These are phyloP conservation scores for Cytospora mali DNA, from an alignment of 2,329 filamentous ascomycete species.

Conservation along the genomic window DNA sequence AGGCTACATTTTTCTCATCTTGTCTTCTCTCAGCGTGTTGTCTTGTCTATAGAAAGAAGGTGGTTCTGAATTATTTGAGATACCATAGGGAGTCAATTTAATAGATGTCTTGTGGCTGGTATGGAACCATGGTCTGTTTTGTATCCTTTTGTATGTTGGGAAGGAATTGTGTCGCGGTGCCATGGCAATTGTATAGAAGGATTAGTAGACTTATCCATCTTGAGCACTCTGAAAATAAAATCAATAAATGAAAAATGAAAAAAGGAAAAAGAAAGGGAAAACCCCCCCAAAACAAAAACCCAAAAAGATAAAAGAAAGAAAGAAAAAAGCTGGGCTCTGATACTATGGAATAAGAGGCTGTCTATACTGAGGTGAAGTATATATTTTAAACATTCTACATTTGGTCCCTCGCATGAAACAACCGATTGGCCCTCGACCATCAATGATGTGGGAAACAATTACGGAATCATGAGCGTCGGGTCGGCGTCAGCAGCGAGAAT, in stretches of 20 bases:
- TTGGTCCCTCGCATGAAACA: too few species aligned
- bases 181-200: too few species aligned
- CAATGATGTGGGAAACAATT: background rate
- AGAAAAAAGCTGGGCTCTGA: too few species aligned
- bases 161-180: background rate
- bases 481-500: background rate
- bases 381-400: too few species aligned
- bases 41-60: background rate
- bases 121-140: background rate
- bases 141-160: background rate
- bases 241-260: too few species aligned
- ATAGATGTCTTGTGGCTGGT: background rate
- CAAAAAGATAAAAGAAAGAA: too few species aligned
- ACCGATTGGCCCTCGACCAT: background rate
- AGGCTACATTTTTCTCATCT: background rate
- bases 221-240: too few species aligned
- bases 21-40: background rate
- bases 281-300: too few species aligned
- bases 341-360: too few species aligned
- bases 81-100: slow-evolving; percentile 14
- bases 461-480: background rate
- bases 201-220: too few species aligned
- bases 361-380: too few species aligned
- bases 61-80: slow-evolving; percentile 8
- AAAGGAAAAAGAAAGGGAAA: too few species aligned